Percentiles rank a stretch among this genome's conserved stretches.
These are phyloP conservation scores for Phytophthora lateralis DNA, from an alignment of 352 stramenopile species.

Conservation along the genomic window DNA sequence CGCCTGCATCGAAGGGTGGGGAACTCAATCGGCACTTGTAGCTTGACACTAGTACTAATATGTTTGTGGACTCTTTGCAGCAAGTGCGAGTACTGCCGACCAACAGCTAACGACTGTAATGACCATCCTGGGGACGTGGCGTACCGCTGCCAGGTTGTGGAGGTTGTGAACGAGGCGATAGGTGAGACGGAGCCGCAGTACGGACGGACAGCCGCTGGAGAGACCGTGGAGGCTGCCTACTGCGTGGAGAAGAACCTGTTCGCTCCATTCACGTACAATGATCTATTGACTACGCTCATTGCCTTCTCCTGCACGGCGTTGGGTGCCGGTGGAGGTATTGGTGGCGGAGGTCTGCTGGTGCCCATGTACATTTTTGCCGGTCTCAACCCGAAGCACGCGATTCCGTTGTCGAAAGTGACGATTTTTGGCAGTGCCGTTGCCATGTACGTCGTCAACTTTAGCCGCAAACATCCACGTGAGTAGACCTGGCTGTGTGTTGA, in stretches of 20 bases:
- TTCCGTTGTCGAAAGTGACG: constrained; percentile 96
- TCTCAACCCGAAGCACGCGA: constrained; percentile 93
- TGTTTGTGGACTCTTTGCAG: constrained; percentile 22
- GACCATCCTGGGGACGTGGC: constrained; percentile 45
- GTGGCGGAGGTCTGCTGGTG: constrained; percentile 95
- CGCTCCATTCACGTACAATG: constrained; percentile 60
- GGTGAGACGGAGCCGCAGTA: constrained; percentile 34
- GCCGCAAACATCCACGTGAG: constrained; percentile 91
- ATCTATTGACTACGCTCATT: constrained; percentile 65
- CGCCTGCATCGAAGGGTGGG: constrained; percentile 66
- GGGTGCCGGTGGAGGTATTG: constrained; percentile 89
- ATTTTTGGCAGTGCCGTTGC: constrained; percentile 96
- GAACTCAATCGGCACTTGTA: neutral
- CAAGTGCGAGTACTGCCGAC: constrained; percentile 66
- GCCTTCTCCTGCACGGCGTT: constrained; percentile 84
- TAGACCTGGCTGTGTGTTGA: neutral
- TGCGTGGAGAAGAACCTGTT: constrained; percentile 87
- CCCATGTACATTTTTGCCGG: constrained; percentile 96
- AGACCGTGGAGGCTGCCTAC: constrained; percentile 48
- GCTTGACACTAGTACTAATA: neutral
- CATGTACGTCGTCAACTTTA: constrained; percentile 93
- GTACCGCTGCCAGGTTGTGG: constrained; percentile 54
- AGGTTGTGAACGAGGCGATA: constrained; percentile 34
- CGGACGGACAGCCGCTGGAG: constrained; percentile 32
- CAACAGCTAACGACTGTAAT: constrained; percentile 54